phyloP scores from a whole-genome alignment of 176 grass and related monocot species.

The Musa schizocarpa region DNA sequence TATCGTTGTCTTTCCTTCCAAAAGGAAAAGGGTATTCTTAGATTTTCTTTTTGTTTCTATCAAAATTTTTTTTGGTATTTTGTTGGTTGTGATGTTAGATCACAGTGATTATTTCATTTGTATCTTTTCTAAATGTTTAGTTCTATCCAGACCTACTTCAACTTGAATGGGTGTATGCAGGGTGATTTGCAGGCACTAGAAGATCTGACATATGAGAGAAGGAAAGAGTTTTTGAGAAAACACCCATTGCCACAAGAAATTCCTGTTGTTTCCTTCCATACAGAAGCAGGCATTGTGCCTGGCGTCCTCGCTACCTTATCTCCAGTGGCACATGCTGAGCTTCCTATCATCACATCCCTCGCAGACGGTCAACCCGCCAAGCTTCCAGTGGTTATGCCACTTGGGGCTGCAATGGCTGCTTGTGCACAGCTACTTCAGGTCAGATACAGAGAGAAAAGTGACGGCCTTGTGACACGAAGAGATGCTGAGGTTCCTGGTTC shows the following conservation, averaged over 20 bases:
- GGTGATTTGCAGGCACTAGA: constrained; percentile 77
- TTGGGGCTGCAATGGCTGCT: constrained; percentile 73
- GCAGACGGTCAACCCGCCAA: constrained; percentile 41
- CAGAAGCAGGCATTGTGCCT: constrained; percentile 67
- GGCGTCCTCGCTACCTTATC: constrained; percentile 68
- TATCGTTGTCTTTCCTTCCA: too few species aligned
- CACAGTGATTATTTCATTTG: too few species aligned
- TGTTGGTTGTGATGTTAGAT: too few species aligned
- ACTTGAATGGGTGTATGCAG: constrained; percentile 15
- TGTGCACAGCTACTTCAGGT: constrained; percentile 64
- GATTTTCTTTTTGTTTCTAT: too few species aligned
- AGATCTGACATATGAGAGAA: constrained; percentile 67
- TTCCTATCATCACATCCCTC: constrained; percentile 35
- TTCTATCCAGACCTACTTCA: too few species aligned
- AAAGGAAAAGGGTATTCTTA: too few species aligned
- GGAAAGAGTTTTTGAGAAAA: constrained; percentile 58
- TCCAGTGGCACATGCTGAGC: constrained; percentile 72
- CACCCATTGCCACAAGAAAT: constrained; percentile 54
- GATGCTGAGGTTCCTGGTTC: constrained; percentile 80
- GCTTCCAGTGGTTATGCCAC: constrained; percentile 71
- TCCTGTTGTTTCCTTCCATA: constrained; percentile 79
- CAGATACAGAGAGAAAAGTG: constrained; percentile 84
- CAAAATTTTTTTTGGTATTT: not conserved
- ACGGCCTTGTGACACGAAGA: constrained; percentile 65
- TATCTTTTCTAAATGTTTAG: too few species aligned